phyloP scores from a whole-genome alignment of 768 basidiomycete genomes.

The Lactifluus volemus region DNA sequence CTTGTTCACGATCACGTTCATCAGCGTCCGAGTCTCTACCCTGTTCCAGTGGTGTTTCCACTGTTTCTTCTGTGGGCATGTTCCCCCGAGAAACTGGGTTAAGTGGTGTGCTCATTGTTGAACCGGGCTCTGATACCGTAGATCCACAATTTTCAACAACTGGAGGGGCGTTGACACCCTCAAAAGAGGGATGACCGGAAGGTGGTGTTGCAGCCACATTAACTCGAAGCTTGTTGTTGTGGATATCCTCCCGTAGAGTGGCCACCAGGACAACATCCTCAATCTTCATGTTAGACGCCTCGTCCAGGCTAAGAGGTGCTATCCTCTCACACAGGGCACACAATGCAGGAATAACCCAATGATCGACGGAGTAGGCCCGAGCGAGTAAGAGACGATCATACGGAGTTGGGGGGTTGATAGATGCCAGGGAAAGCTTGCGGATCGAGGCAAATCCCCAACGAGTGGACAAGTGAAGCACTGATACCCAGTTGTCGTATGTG shows the following conservation, averaged over 20 bases:
- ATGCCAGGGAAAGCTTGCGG: conserved; percentile 16
- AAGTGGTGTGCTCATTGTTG: not conserved
- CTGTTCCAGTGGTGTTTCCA: no score
- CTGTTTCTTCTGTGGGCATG: not conserved
- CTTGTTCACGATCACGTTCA: not conserved
- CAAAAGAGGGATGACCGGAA: no score
- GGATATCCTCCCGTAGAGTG: conserved; percentile 1
- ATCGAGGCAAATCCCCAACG: conserved; percentile 25
- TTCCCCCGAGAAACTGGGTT: not conserved
- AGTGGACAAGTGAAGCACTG: conserved; percentile 18
- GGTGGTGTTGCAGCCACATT: not conserved
- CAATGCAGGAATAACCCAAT: conserved; percentile 9
- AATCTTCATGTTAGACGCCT: not conserved
- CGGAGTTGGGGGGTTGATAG: not conserved
- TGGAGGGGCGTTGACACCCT: not conserved
- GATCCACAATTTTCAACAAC: not conserved
- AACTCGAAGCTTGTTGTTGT: not conserved
- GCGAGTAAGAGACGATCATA: conserved; percentile 4
- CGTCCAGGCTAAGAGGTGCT: not conserved
- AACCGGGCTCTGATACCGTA: not conserved
- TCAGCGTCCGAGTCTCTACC: not conserved
- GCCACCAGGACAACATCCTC: conserved; percentile 10
- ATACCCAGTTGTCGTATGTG: conserved; percentile 19
- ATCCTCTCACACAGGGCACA: not conserved
- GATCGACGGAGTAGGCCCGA: not conserved